Conservation (phyloP, 2,329 filamentous ascomycete genomes). For the Coniochaeta hoffmannii region DNA sequence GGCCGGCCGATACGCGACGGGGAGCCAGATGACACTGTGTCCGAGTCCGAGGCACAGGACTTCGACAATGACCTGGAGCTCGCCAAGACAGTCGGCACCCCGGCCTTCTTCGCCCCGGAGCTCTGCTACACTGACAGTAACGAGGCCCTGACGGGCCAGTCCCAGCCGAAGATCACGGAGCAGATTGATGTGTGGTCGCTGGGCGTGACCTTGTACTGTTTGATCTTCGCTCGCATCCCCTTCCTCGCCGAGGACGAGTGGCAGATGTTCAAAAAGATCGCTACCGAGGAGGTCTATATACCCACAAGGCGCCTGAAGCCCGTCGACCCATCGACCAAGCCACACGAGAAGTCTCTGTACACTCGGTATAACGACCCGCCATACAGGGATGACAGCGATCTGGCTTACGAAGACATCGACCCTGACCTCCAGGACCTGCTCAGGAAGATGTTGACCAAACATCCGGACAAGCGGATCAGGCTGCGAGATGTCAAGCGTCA, state of each 20-base stretch:
- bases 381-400: conserved; percentile 69
- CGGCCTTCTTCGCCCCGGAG: conserved; percentile 95
- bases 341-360: conserved; percentile 45
- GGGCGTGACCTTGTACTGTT: conserved; percentile 90
- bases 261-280: conserved; percentile 85
- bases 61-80: conserved; percentile 90
- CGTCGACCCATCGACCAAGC: conserved; percentile 52
- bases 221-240: conserved; percentile 88
- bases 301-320: conserved; percentile 76
- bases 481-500: conserved; percentile 90
- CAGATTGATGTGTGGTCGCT: conserved; percentile 97
- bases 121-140: conserved; percentile 82
- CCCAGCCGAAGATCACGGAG: conserved; percentile 71
- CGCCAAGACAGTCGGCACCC: conserved; percentile 96
- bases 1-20: conserved; percentile 80
- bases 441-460: conserved; percentile 73
- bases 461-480: conserved; percentile 81
- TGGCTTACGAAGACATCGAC: conserved; percentile 81
- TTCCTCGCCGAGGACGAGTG: conserved; percentile 90
- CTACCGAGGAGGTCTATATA: conserved; percentile 86
- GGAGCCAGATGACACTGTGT: conserved; percentile 66
- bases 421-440: conserved; percentile 74
- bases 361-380: conserved; percentile 53
- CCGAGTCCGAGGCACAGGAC: conserved; percentile 77
- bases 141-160: conserved; percentile 28